phyloP scores from a whole-genome alignment of 805 yeast species.

The Trichomonascus vanleenenianus region DNA sequence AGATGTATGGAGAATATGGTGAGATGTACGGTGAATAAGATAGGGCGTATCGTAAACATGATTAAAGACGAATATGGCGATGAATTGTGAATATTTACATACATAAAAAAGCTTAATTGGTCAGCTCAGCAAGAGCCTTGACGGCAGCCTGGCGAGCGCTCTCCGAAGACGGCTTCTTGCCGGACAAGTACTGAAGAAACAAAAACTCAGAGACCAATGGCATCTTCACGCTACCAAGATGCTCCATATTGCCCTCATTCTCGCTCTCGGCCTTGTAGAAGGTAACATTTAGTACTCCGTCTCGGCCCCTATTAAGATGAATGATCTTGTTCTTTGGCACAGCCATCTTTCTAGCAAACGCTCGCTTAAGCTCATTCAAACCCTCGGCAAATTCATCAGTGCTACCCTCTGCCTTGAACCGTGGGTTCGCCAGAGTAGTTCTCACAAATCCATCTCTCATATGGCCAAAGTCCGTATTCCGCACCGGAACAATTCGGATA shows the following conservation, averaged over 20 bases:
- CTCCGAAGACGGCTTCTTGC: conserved; percentile 56
- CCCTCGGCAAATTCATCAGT: conserved; percentile 50
- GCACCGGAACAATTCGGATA: conserved; percentile 74
- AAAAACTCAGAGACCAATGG: conserved; percentile 61
- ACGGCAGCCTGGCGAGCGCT: conserved; percentile 40
- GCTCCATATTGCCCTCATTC: conserved; percentile 10
- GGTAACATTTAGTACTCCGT: conserved; percentile 41
- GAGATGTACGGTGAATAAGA: no score
- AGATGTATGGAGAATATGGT: no score
- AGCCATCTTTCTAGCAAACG: conserved; percentile 57
- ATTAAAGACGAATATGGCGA: no score
- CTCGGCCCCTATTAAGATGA: conserved; percentile 43
- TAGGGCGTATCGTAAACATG: no score
- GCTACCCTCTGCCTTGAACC: conserved; percentile 38
- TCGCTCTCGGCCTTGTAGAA: conserved; percentile 37
- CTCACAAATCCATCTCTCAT: conserved; percentile 83
- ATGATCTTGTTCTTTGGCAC: conserved; percentile 70
- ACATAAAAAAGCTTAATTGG: not conserved
- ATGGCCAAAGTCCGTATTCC: conserved; percentile 89
- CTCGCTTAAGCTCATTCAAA: conserved; percentile 53
- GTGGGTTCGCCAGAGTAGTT: conserved; percentile 61
- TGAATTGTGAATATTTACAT: not conserved
- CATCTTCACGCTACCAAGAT: conserved; percentile 53
- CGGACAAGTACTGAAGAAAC: conserved; percentile 69
- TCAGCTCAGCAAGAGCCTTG: conserved; percentile 24